A percentile compares a stretch with the other conserved stretches of the same genome.
Conservation (phyloP, 352 stramenopile species). For the Saprolegnia parasitica region DNA sequence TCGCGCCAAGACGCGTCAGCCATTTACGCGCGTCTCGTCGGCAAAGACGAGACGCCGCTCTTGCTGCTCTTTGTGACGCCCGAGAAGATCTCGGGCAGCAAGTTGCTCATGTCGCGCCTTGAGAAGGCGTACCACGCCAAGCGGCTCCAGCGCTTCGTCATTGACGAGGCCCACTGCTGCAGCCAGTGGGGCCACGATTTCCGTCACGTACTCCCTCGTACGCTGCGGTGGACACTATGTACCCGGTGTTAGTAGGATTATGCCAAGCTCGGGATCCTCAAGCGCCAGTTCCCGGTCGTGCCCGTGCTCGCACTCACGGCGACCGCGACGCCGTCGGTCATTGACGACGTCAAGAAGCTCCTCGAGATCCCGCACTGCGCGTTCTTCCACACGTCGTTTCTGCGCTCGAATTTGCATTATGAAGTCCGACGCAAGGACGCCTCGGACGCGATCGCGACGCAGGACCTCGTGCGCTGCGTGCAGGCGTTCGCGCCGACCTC, state of each 20-base stretch:
- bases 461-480: slow-evolving; percentile 76
- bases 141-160: slow-evolving; percentile 87
- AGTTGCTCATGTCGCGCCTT: slow-evolving; percentile 86
- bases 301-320: slow-evolving; percentile 89
- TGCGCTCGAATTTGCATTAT: slow-evolving; percentile 89
- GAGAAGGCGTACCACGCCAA: slow-evolving; percentile 71
- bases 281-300: slow-evolving; percentile 84
- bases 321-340: slow-evolving; percentile 69
- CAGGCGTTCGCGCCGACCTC: slow-evolving; percentile 46
- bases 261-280: slow-evolving; percentile 88
- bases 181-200: slow-evolving; percentile 85
- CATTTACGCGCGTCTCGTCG: slow-evolving; percentile 82
- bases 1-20: slow-evolving; percentile 44
- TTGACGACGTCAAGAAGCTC: slow-evolving; percentile 67
- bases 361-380: slow-evolving; percentile 63
- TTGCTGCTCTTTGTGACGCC: slow-evolving; percentile 89
- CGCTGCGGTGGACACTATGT: neutral
- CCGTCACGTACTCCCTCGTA: slow-evolving; percentile 45
- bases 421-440: slow-evolving; percentile 53
- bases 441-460: slow-evolving; percentile 35
- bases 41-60: slow-evolving; percentile 47
- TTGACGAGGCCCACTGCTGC: slow-evolving; percentile 88
- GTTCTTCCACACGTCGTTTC: slow-evolving; percentile 89
- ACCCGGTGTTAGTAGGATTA: slow-evolving; percentile 75
- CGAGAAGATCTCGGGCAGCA: slow-evolving; percentile 89